Evolutionary conservation across 192 early-diverging fungal genomes (phyloP), one percentile per base, ranked within the genome.

Genomic region (Gonapodya prolifera): DNA sequence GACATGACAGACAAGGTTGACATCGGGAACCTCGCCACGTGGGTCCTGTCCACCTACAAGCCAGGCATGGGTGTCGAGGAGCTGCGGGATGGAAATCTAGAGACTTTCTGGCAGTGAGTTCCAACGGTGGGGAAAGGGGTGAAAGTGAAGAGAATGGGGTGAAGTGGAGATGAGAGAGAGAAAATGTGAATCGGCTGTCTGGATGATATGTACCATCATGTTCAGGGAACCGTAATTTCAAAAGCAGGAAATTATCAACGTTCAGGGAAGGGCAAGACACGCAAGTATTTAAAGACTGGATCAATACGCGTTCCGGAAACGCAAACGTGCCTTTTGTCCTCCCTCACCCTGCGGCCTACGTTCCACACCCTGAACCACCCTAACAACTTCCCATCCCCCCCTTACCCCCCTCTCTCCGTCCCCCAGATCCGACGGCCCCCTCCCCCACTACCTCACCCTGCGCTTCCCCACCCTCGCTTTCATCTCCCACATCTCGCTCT

Each of bases 51-150:
- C 23, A 85, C 90, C 18, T 85, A 82, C 76, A 91, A 91, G 75
- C 80, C 82, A 1, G 87, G 85, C 70, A 89, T 86, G 76, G 91
- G 90, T 1, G 80, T 92, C 0, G 84, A 89, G 1, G 79, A 90
- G 33, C 79, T 96, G 31, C 79, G 86, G 2, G 92, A 94, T 79
- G 87, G 89, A 32, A 83, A 86, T 74, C 76, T 85, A 8, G 84
- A 89, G 33, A 94, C 93, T 0, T 96, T 90, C 78, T 96, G 94
- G 94, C 93, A 94, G 91, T 92, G 84, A 74, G 85, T 80, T 8
- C 18, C 13, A 31, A 23, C 29, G n/a, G 23, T n/a, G n/a, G n/a
- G n/a, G n/a, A n/a, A n/a, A n/a, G n/a, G n/a, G n/a, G n/a, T n/a
- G 8, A 33, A 18, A 0, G 8, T 35, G n/a, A n/a, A n/a, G n/a